phyloP scores from a whole-genome alignment of 139 green algal species.

The Tetraselmis chui region DNA sequence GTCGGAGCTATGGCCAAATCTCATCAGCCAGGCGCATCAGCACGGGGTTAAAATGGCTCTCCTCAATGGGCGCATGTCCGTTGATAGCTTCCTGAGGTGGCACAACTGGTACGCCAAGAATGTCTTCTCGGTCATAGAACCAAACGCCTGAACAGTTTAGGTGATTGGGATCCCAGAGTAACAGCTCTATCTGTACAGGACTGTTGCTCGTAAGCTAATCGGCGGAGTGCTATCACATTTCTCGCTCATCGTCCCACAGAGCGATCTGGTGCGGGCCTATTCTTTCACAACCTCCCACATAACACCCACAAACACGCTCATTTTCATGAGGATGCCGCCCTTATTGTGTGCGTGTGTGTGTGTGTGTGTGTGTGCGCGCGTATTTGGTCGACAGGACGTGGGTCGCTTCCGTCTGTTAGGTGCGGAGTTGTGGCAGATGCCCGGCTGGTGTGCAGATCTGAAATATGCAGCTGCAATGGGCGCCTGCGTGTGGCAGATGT shows the following conservation, averaged over 20 bases:
- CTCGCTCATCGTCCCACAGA: conserved; percentile 45
- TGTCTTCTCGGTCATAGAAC: too few species aligned
- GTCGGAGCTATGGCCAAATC: conserved; percentile 33
- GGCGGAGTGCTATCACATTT: conserved; percentile 33
- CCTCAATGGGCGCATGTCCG: conserved; percentile 41
- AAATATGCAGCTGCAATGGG: conserved; percentile 46
- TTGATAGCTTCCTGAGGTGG: conserved; percentile 32
- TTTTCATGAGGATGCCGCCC: neutral
- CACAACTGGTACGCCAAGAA: conserved; percentile 17
- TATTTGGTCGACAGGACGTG: conserved; percentile 33
- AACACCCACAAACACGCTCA: conserved; percentile 1
- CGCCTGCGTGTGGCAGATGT: conserved; percentile 38
- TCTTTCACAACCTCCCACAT: neutral
- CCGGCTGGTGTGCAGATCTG: conserved; percentile 53
- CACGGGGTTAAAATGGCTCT: conserved; percentile 37
- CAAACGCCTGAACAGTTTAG: too few species aligned
- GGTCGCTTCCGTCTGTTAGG: conserved; percentile 54
- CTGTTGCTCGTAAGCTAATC: conserved; percentile 19
- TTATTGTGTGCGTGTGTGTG: neutral
- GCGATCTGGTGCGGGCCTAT: conserved; percentile 35
- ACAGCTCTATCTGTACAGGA: too few species aligned
- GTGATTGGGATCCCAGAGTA: too few species aligned
- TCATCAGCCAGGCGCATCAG: conserved; percentile 26
- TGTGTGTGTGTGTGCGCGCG: neutral
- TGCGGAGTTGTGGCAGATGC: conserved; percentile 46